Base-by-base conservation (phyloP, 2,329 filamentous ascomycete species). In the Alternaria ethzedia region DNA sequence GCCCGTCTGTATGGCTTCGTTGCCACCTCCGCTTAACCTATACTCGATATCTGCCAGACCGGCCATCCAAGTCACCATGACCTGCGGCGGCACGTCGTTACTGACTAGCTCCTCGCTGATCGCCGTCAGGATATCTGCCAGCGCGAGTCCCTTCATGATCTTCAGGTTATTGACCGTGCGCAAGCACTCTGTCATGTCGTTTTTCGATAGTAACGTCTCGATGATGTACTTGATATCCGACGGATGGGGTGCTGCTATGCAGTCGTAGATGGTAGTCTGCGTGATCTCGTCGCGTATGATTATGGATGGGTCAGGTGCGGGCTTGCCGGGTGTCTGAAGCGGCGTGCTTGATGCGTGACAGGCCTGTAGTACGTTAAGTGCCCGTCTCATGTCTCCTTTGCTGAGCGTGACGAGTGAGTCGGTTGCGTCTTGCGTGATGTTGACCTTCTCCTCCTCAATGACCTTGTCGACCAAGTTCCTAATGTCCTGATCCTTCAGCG, bases 301-400 rank as follows among this genome's bases (percentile, higher is more conserved):
- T 57, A 81, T 87, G 84, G 66, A 91, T 83, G 65, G 85, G 45
- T 83, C 78, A 7, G 79, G 74, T 13, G 81, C 79, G 50, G 80
- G 79, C 63, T 84, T 78, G n/a, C 85, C 83, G 1, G 83, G 83
- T 7, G 81, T 74, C 21, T 83, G 82, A 15, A 87, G 75, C 5
- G 84, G 85, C 83, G 84, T 87, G 89, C 93, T 96, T 65, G 94
- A 97, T 32, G 96, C 96, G 78, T 98, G 93, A 70, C 96, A 99
- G 9, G 96, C 96, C 82, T 99, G 96, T 26, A 99, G 85, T 10
- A 99, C 96, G 75, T 99, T 99, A 70, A 99, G 81, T 0, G 96
- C 94, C 67, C 96, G 86, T 75, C 96, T 88, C 96, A 99, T 99
- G 77, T 99, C 96, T 56, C 96, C 96, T 79, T 95, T 96, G 80